These are phyloP conservation scores for Aspergillus latus DNA, from an alignment of 2,329 filamentous ascomycete species.

Conservation along the genomic window DNA sequence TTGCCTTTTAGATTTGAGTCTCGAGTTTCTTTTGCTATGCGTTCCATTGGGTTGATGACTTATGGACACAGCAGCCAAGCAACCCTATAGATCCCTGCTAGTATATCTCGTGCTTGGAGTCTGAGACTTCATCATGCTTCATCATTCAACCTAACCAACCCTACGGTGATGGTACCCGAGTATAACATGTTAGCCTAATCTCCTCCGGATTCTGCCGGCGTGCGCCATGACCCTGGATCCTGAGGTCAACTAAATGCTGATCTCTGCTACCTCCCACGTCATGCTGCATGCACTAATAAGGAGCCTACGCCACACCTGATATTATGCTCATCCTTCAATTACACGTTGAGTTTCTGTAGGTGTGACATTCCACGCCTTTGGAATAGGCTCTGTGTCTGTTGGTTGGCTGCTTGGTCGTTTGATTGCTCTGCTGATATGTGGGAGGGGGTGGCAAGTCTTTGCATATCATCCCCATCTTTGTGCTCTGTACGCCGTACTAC, in stretches of 20 bases:
- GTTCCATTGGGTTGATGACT: background rate
- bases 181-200: background rate
- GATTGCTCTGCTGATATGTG: background rate
- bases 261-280: conserved; percentile 11
- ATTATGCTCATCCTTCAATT: background rate
- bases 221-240: conserved; percentile 3
- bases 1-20: background rate
- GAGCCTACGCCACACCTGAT: background rate
- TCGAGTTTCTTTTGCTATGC: background rate
- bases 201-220: background rate
- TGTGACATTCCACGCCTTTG: background rate
- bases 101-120: too few species aligned
- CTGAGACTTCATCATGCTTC: background rate
- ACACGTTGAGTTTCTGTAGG: background rate
- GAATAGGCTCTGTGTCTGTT: background rate
- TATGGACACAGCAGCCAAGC: background rate
- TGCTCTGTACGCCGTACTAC: background rate
- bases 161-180: background rate
- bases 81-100: too few species aligned
- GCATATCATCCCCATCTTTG: background rate
- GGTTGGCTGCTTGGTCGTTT: background rate
- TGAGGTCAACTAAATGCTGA: background rate
- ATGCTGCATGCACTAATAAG: conserved; percentile 11
- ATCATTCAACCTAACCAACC: background rate
- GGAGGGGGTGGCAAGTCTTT: background rate